A percentile compares a stretch with the other conserved stretches of the same genome.
Conservation (phyloP, 2,329 filamentous ascomycete genomes). For the Hypoxylon rubiginosum region DNA sequence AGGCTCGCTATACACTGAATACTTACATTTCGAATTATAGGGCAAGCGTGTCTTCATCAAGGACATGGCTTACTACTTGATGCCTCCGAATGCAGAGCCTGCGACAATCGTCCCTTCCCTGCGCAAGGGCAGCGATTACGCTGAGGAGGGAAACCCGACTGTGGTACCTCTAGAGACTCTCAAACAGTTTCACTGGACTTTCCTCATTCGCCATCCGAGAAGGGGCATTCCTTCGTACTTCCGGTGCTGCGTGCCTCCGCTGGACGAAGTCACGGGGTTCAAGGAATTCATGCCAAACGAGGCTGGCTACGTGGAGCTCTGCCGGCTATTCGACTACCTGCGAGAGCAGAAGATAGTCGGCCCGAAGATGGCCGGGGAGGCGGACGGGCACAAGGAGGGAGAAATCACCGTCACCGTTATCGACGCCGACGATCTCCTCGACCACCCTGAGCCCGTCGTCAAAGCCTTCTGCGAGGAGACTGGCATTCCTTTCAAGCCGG, state of each 20-base stretch:
- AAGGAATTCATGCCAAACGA: conserved; percentile 87
- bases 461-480: conserved; percentile 85
- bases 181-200: conserved; percentile 90
- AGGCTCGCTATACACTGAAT: conserved; percentile 55
- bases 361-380: conserved; percentile 69
- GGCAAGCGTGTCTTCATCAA: conserved; percentile 97
- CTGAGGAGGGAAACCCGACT: conserved; percentile 83
- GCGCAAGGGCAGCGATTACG: conserved; percentile 63
- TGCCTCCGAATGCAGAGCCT: conserved; percentile 78
- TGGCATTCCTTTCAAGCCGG: conserved; percentile 78
- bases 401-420: conserved; percentile 82
- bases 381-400: conserved; percentile 46
- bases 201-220: conserved; percentile 96
- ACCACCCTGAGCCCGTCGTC: conserved; percentile 82
- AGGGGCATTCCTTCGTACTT: conserved; percentile 93
- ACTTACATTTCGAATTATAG: conserved; percentile 60
- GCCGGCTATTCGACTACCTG: conserved; percentile 88
- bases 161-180: conserved; percentile 82
- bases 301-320: conserved; percentile 90
- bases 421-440: conserved; percentile 93
- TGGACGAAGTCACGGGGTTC: conserved; percentile 86
- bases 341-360: conserved; percentile 77
- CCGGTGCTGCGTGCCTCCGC: conserved; percentile 91
- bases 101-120: conserved; percentile 85
- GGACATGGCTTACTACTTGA: conserved; percentile 93